Conservation (phyloP, 2,329 filamentous ascomycete species). For the Colletotrichum zoysiae region DNA sequence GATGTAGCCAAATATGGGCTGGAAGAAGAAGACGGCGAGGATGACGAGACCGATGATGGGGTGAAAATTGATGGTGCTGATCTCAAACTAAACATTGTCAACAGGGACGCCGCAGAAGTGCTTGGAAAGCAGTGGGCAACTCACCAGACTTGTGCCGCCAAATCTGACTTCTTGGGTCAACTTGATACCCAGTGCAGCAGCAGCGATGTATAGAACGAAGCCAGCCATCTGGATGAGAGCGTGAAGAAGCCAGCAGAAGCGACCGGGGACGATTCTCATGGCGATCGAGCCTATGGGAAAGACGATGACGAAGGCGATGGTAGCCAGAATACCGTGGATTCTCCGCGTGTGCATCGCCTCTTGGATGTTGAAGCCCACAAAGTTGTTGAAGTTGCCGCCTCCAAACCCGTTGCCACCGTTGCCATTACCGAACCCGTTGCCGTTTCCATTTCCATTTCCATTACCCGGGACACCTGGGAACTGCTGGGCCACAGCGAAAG, state of each 20-base stretch:
- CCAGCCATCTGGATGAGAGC: constrained; percentile 55
- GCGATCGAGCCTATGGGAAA: constrained; percentile 60
- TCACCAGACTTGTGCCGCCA: constrained; percentile 49
- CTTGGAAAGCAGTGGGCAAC: constrained; percentile 27
- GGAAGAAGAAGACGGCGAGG: constrained; percentile 54
- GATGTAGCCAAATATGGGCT: constrained; percentile 56
- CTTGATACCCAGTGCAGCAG: constrained; percentile 58
- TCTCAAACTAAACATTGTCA: constrained; percentile 46
- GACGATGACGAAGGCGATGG: constrained; percentile 56
- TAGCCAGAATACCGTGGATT: constrained; percentile 57
- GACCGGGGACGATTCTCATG: constrained; percentile 54
- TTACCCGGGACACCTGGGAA: constrained; percentile 33
- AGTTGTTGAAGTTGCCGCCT: constrained; percentile 34
- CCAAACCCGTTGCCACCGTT: constrained; percentile 35
- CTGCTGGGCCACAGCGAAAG: constrained; percentile 28
- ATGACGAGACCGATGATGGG: constrained; percentile 61
- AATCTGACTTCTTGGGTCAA: constrained; percentile 52
- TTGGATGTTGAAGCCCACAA: constrained; percentile 47
- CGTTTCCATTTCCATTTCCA: constrained; percentile 32
- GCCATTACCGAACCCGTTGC: constrained; percentile 27
- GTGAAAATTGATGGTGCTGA: constrained; percentile 54
- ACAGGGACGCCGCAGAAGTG: neutral
- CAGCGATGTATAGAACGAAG: constrained; percentile 54
- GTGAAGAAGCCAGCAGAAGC: constrained; percentile 55
- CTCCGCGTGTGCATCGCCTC: constrained; percentile 49